These are phyloP conservation scores for Epicoccum sorghinum DNA, from an alignment of 2,329 filamentous ascomycete genomes.

Conservation along the genomic window DNA sequence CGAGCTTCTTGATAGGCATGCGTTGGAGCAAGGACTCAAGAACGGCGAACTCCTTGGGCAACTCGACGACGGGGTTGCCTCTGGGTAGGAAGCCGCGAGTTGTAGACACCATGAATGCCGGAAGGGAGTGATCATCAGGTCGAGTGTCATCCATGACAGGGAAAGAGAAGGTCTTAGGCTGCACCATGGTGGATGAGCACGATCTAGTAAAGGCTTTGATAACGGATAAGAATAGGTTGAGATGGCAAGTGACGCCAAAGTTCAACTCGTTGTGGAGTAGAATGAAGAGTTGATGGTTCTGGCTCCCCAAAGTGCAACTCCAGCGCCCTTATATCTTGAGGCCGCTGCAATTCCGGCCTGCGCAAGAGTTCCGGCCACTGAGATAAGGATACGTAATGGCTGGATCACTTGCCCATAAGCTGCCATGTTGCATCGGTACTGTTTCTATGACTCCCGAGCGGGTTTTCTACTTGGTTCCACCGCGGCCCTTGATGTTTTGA, in stretches of 20 bases:
- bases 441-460: conserved; percentile 26
- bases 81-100: conserved; percentile 76
- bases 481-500: background rate
- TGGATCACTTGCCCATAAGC: conserved; percentile 31
- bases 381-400: conserved; percentile 47
- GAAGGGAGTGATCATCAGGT: conserved; percentile 67
- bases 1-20: conserved; percentile 78
- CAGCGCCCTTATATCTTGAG: conserved; percentile 43
- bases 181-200: conserved; percentile 50
- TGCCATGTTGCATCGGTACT: conserved; percentile 9
- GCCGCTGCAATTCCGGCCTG: conserved; percentile 45
- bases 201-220: background rate
- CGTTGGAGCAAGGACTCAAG: conserved; percentile 74
- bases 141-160: conserved; percentile 67
- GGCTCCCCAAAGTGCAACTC: conserved; percentile 16
- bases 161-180: conserved; percentile 54
- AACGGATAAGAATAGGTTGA: background rate
- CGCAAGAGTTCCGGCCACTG: conserved; percentile 41
- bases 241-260: background rate
- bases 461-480: conserved; percentile 1
- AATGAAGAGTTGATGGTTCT: conserved; percentile 12
- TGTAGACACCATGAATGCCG: conserved; percentile 80
- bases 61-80: conserved; percentile 53
- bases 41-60: conserved; percentile 75
- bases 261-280: conserved; percentile 6